These are phyloP conservation scores for Cicer chorassanicum DNA, from an alignment of 306 rosid genomes.

Conservation along the genomic window DNA sequence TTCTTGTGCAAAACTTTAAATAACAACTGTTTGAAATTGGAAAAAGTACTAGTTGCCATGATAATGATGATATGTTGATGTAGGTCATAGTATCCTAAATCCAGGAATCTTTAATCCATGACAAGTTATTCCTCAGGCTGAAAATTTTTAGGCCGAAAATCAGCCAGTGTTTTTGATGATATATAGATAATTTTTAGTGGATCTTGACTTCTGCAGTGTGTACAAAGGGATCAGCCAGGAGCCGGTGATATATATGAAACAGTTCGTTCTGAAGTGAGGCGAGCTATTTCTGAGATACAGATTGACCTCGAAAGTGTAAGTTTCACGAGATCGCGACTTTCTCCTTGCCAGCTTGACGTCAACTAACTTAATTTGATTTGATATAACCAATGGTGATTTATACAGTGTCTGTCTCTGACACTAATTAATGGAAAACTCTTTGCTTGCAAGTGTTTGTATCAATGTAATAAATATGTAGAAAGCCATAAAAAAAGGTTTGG, in stretches of 20 bases:
- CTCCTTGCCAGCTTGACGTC: constrained; percentile 15
- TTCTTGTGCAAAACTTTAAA: constrained; percentile 4
- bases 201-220: constrained; percentile 56
- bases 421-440: too few relatives aligned
- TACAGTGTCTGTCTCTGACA: neutral
- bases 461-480: neutral
- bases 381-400: constrained; percentile 23
- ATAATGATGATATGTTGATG: neutral
- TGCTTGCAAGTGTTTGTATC: neutral
- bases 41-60: neutral
- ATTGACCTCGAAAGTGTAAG: constrained; percentile 79
- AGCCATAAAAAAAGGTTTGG: neutral
- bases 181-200: neutral
- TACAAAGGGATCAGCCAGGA: constrained; percentile 50
- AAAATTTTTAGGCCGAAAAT: constrained; percentile 1
- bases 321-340: constrained; percentile 35
- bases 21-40: neutral
- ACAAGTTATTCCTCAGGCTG: constrained; percentile 1
- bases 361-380: constrained; percentile 22
- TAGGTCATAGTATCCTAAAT: neutral
- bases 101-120: constrained; percentile 21
- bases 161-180: constrained; percentile 17
- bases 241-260: constrained; percentile 74
- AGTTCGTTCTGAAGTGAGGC: constrained; percentile 87
- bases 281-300: constrained; percentile 85